A percentile compares a stretch with the other conserved stretches of the same genome.
Evolutionary conservation across 1,284 basidiomycete genomes (phyloP).

Genomic region (Gomphus bonarii): DNA sequence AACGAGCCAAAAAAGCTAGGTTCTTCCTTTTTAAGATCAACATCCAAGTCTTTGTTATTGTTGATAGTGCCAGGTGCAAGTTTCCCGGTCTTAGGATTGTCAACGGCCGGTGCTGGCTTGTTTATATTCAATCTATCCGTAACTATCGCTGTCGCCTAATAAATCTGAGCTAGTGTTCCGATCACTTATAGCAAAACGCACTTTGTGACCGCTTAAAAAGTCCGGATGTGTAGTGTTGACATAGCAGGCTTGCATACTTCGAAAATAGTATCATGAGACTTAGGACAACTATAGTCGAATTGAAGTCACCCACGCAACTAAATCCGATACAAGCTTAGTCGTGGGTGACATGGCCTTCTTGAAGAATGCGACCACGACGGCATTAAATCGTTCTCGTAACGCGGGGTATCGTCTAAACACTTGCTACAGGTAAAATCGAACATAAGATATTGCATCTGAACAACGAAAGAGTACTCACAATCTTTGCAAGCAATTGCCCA

Average conservation of each 20-base stretch:
- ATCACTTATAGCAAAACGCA: slow-evolving; percentile 17
- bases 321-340: slow-evolving; percentile 87
- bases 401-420: slow-evolving; percentile 93
- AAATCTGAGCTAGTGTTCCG: not conserved
- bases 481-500: slow-evolving; percentile 80
- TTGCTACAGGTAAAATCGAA: slow-evolving; percentile 43
- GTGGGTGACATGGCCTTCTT: slow-evolving; percentile 90
- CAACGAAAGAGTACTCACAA: slow-evolving; percentile 44
- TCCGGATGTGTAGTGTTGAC: slow-evolving; percentile 99
- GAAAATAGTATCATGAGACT: slow-evolving; percentile 9
- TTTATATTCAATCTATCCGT: slow-evolving; percentile 74
- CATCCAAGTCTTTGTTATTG: slow-evolving; percentile 90
- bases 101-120: slow-evolving; percentile 52
- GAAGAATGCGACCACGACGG: slow-evolving; percentile 93
- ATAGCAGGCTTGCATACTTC: slow-evolving; percentile 92
- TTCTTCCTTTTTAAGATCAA: slow-evolving; percentile 82
- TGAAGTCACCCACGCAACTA: slow-evolving; percentile 56
- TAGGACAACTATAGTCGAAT: not conserved
- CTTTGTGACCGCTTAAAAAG: slow-evolving; percentile 93
- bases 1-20: slow-evolving; percentile 94
- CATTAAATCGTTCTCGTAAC: slow-evolving; percentile 88
- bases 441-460: not conserved
- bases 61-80: slow-evolving; percentile 59
- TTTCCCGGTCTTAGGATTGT: slow-evolving; percentile 66
- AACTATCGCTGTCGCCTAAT: slow-evolving; percentile 82